Evolutionary conservation across 2,329 filamentous ascomycete species (phyloP).

Genomic region (Botrytis galanthina): DNA sequence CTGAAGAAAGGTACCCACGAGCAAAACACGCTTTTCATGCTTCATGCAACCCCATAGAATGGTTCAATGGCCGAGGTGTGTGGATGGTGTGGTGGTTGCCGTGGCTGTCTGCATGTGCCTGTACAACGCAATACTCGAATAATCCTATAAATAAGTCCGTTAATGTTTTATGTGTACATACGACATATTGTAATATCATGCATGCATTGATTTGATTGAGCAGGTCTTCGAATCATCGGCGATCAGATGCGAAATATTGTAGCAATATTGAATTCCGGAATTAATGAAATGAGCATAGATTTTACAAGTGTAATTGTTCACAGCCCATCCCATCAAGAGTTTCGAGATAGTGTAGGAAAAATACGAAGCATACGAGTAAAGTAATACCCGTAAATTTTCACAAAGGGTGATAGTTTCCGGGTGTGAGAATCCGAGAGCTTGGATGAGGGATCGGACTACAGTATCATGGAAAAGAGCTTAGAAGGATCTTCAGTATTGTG

Average conservation of each 20-base stretch:
- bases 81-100: conserved; percentile 7
- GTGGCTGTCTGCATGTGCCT: conserved; percentile 16
- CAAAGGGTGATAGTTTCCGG: conserved; percentile 6
- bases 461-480: conserved; percentile 5
- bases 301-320: neutral
- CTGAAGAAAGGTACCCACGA: conserved; percentile 18
- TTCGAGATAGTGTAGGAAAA: neutral
- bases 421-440: conserved; percentile 19
- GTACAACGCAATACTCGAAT: neutral
- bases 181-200: conserved; percentile 16
- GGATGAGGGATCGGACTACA: conserved; percentile 21
- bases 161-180: conserved; percentile 8
- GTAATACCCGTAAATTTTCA: neutral
- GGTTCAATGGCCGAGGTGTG: conserved; percentile 17
- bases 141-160: conserved; percentile 11
- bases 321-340: neutral
- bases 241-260: conserved; percentile 16
- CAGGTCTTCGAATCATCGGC: conserved; percentile 17
- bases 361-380: conserved; percentile 12
- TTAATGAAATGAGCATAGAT: neutral
- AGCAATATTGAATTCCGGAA: neutral
- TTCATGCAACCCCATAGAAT: conserved; percentile 17
- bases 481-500: conserved; percentile 10
- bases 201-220: conserved; percentile 12
- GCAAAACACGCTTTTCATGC: conserved; percentile 20